Conservation (phyloP, 1,139 yeast genomes). For the Arxiozyma telluris region DNA sequence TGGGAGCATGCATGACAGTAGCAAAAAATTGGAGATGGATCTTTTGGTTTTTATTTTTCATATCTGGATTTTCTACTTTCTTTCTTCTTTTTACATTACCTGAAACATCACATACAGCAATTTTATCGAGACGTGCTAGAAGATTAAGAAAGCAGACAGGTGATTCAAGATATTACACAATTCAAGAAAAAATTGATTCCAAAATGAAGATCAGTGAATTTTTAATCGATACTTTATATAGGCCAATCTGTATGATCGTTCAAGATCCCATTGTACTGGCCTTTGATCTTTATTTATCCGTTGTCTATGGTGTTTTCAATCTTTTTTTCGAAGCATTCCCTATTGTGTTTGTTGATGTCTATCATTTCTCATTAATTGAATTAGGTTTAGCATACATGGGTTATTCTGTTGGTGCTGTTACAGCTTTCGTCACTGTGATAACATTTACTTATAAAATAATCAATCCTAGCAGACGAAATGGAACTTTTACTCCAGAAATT, state of each 20-base stretch:
- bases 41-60: constrained; percentile 38
- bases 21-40: constrained; percentile 41
- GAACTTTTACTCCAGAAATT: constrained; percentile 15
- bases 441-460: constrained; percentile 10
- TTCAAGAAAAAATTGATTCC: constrained; percentile 30
- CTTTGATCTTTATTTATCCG: constrained; percentile 37
- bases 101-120: constrained; percentile 42
- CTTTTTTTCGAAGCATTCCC: constrained; percentile 58
- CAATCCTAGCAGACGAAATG: constrained; percentile 7
- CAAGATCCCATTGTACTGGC: constrained; percentile 17
- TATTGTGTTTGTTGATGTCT: constrained; percentile 38
- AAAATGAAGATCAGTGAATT: constrained; percentile 26
- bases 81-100: constrained; percentile 37
- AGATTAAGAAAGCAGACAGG: constrained; percentile 42
- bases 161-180: constrained; percentile 33
- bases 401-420: constrained; percentile 17
- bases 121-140: constrained; percentile 40
- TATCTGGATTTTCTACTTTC: constrained; percentile 33
- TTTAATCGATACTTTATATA: constrained; percentile 39
- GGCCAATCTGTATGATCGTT: constrained; percentile 39
- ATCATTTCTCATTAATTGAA: constrained; percentile 36
- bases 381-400: constrained; percentile 17
- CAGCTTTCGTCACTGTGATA: constrained; percentile 11
- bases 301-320: constrained; percentile 47
- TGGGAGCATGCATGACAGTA: constrained; percentile 43